Conservation (phyloP, 495 filamentous ascomycete species). For the Tuber aestivum region DNA sequence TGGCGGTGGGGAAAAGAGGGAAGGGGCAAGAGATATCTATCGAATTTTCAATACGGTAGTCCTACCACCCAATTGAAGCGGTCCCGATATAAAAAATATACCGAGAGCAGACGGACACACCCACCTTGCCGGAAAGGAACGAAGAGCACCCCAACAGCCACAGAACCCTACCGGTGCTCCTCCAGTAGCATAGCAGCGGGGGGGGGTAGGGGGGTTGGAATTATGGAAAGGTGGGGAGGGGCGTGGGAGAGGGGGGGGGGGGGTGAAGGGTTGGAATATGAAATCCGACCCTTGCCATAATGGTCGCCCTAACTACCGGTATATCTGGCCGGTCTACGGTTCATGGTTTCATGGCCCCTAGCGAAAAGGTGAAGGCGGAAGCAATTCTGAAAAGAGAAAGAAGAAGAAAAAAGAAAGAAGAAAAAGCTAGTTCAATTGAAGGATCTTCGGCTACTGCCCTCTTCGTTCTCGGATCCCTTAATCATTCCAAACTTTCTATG, state of each 20-base stretch:
- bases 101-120: background rate
- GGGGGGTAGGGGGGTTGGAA: background rate
- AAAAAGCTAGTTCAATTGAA: background rate
- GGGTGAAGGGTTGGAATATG: background rate
- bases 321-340: background rate
- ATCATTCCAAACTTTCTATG: background rate
- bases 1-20: background rate
- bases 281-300: background rate
- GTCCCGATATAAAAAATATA: background rate
- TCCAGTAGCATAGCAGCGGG: background rate
- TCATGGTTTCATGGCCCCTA: background rate
- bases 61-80: background rate
- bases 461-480: background rate
- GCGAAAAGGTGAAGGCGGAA: background rate
- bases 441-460: background rate
- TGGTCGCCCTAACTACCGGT: background rate
- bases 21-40: slow-evolving; percentile 1
- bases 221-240: background rate
- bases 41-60: background rate
- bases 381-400: background rate
- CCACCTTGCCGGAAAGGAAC: background rate
- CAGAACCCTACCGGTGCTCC: slow-evolving; percentile 3
- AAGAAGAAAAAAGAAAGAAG: background rate
- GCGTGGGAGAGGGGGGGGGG: background rate
- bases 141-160: background rate